A percentile compares a stretch with the other conserved stretches of the same genome.
Conservation (phyloP, 148 eudicot genomes). For the Silene conica region DNA sequence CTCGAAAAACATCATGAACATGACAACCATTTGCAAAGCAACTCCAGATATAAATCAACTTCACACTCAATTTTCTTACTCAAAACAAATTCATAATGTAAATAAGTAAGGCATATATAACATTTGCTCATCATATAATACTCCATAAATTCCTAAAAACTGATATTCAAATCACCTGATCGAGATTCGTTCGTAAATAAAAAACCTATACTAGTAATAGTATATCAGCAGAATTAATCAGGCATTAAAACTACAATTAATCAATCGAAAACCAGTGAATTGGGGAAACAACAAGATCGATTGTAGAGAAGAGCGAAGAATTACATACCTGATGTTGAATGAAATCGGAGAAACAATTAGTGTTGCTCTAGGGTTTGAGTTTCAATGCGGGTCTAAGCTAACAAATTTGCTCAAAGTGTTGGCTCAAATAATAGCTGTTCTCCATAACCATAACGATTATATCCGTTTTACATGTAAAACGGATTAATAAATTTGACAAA, state of each 20-base stretch:
- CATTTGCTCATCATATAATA: no score
- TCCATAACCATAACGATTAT: no score
- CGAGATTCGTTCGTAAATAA: neutral
- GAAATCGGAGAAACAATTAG: neutral
- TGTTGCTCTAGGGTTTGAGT: neutral
- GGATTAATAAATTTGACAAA: no score
- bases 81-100: neutral
- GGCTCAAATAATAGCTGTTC: no score
- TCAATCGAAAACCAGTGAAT: neutral
- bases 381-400: no score
- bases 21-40: neutral
- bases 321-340: neutral
- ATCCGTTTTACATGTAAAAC: no score
- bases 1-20: neutral
- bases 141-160: neutral
- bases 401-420: no score
- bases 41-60: neutral
- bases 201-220: no score
- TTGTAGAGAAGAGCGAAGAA: neutral
- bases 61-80: neutral
- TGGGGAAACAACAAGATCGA: neutral
- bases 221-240: no score
- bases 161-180: neutral
- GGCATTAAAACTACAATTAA: neutral
- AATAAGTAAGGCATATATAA: no score